Conservation (phyloP, 495 filamentous ascomycete species). For the Xylaria cubensis region DNA sequence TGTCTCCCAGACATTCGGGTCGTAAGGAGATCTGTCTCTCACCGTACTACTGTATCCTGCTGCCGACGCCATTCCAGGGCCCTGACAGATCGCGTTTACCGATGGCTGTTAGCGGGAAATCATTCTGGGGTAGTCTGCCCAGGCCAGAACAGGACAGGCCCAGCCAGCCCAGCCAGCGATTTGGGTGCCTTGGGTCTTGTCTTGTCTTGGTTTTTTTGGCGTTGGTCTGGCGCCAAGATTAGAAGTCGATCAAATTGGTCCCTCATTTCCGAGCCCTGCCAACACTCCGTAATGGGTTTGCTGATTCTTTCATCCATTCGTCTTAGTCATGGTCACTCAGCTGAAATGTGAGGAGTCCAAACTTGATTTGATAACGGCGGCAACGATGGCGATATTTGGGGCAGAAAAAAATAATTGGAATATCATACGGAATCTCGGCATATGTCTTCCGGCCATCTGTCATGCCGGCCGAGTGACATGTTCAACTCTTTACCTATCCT, state of each 20-base stretch:
- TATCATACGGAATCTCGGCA: not conserved
- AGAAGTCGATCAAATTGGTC: constrained; percentile 26
- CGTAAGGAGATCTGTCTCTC: constrained; percentile 43
- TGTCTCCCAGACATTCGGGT: constrained; percentile 44
- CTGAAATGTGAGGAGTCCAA: not conserved
- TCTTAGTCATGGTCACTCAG: constrained; percentile 26
- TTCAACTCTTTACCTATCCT: not conserved
- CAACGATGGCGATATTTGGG: constrained; percentile 23
- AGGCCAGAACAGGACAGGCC: constrained; percentile 16
- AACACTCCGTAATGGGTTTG: constrained; percentile 7
- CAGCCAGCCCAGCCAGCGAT: not conserved
- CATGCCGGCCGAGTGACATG: too few relatives aligned
- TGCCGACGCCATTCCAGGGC: constrained; percentile 33
- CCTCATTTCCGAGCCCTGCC: constrained; percentile 29
- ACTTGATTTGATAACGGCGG: constrained; percentile 15
- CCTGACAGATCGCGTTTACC: constrained; percentile 41
- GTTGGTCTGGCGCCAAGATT: constrained; percentile 16
- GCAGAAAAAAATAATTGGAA: not conserved
- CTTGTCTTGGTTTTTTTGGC: not conserved
- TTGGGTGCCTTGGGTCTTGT: constrained; percentile 11
- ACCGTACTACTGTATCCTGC: constrained; percentile 19
- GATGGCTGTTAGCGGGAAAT: constrained; percentile 42
- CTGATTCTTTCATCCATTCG: constrained; percentile 18
- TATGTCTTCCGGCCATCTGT: not conserved
- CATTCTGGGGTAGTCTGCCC: constrained; percentile 43